phyloP scores from a whole-genome alignment of 116 monocot species.

The Papilionanthe hybrid region DNA sequence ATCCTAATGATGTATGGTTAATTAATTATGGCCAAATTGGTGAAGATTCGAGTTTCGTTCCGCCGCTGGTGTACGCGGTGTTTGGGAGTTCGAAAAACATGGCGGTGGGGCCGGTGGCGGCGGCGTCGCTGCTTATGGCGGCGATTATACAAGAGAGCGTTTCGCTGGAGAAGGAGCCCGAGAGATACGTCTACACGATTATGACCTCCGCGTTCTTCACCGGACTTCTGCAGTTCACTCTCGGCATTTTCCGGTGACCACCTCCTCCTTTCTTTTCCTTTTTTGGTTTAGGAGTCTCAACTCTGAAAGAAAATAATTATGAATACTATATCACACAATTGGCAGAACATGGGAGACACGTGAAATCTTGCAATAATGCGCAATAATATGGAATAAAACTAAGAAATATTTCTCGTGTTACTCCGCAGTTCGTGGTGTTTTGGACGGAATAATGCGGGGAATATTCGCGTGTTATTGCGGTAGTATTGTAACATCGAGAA shows the following conservation, averaged over 20 bases:
- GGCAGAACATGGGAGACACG: too few species aligned
- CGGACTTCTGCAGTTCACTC: conserved; percentile 40
- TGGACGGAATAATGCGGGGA: too few species aligned
- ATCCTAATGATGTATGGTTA: too few species aligned
- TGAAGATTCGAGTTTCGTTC: conserved; percentile 60
- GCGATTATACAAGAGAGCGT: conserved; percentile 38
- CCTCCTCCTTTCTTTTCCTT: background rate
- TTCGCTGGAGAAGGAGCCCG: conserved; percentile 16
- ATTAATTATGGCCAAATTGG: background rate
- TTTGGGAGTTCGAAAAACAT: conserved; percentile 54
- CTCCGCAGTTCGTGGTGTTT: too few species aligned
- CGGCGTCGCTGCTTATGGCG: conserved; percentile 50
- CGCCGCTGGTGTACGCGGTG: conserved; percentile 53
- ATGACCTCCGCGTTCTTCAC: conserved; percentile 76
- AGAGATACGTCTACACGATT: conserved; percentile 41
- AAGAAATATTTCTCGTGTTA: too few species aligned
- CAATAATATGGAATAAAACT: too few species aligned
- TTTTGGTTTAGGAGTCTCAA: too few species aligned
- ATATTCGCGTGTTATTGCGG: too few species aligned
- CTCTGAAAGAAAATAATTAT: background rate
- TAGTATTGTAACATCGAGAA: too few species aligned
- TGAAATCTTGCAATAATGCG: too few species aligned
- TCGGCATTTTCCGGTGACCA: conserved; percentile 57
- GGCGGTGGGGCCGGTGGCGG: conserved; percentile 61
- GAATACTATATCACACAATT: too few species aligned